phyloP scores from a whole-genome alignment of 768 basidiomycete species.

The Xerocomellus dryophilus region DNA sequence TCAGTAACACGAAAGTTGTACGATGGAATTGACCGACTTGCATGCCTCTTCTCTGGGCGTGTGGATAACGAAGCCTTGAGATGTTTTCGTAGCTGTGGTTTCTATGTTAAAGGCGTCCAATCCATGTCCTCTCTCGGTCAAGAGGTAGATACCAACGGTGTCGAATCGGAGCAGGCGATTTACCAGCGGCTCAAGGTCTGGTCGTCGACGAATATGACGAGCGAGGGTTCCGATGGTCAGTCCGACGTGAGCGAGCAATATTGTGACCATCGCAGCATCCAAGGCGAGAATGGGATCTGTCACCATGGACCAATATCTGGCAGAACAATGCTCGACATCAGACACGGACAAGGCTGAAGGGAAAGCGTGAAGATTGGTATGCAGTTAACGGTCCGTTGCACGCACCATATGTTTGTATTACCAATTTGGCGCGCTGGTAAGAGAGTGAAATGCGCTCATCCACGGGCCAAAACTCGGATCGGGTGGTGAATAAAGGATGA shows the following conservation, averaged over 20 bases:
- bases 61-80: conserved; percentile 51
- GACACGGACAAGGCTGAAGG: conserved; percentile 34
- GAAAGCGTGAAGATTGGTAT: neutral
- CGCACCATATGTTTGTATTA: conserved; percentile 50
- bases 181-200: conserved; percentile 48
- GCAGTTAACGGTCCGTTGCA: neutral
- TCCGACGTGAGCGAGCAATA: conserved; percentile 51
- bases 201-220: conserved; percentile 45
- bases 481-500: conserved; percentile 47
- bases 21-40: conserved; percentile 39
- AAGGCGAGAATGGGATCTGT: conserved; percentile 49
- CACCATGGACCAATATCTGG: conserved; percentile 52
- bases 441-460: conserved; percentile 49
- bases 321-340: conserved; percentile 48
- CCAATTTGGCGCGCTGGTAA: conserved; percentile 48
- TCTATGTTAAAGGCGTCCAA: conserved; percentile 61
- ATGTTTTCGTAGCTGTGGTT: conserved; percentile 53
- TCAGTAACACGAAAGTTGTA: neutral
- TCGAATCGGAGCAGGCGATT: conserved; percentile 51
- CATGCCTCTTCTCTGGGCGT: conserved; percentile 57
- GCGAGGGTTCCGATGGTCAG: conserved; percentile 54
- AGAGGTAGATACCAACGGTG: conserved; percentile 50
- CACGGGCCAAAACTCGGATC: conserved; percentile 41
- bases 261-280: conserved; percentile 53
- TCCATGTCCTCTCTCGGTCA: conserved; percentile 57